Evolutionary conservation across 805 yeast genomes (phyloP), one percentile per base, ranked within the genome.

Genomic region (Yueomyces sinensis): DNA sequence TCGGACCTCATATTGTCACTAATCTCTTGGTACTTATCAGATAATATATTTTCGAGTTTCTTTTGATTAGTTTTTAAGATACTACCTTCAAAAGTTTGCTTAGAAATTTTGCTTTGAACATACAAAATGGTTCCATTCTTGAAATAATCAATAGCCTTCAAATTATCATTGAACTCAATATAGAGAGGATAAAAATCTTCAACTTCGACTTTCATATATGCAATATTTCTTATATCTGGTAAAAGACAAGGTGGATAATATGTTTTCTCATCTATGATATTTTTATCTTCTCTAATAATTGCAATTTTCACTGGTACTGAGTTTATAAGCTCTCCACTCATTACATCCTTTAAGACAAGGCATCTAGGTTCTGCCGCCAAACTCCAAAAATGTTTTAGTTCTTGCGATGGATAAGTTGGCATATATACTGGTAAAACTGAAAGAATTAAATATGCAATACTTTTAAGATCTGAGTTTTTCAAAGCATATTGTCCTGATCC

Each of bases 401-500:
- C 95, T 52, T 84, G 94, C 35, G 89, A 53, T 49, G 82, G 84
- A 16, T 79, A 49, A 2, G 54, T 54, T 3, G 38, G 35, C 34
- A 31, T 39, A 31, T 47, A 54, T 4, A 46, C 39, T 2, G 96
- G 96, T 43, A 83, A 75, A n/a, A 82, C 62, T 0, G 95, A 68
- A 0, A 83, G 69, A 1, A 84, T 58, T 45, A 91, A 63, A 3
- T 53, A 53, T 3, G 60, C 52, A 11, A 49, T 35, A 19, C 44
- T 44, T 29, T 50, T 49, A 9, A 79, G 62, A 36, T 72, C 68
- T 3, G 80, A 70, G 14, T 65, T 68, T 27, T 72, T 66, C 38
- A 91, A 70, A 0, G 94, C 86, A 54, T 74, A 84, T 52, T 84
- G 95, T 0, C 97, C 95, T 2, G 95, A 91, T 0, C 95, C 95